phyloP scores from a whole-genome alignment of 208 protist species.

The Acanthamoeba divionensis region DNA sequence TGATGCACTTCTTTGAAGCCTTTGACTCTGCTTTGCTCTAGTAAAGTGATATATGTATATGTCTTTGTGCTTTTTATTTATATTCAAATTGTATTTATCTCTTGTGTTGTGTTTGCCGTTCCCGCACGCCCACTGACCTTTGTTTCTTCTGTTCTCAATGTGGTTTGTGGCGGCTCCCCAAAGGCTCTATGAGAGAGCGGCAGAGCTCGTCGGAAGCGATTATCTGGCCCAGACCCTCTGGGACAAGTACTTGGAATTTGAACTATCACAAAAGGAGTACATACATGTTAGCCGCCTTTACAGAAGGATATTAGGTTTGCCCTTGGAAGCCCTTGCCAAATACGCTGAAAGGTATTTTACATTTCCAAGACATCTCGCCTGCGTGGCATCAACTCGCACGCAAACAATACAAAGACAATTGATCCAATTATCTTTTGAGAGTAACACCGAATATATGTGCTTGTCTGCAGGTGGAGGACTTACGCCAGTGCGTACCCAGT shows the following conservation, averaged over 20 bases:
- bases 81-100: too few species aligned
- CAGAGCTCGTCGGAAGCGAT: neutral
- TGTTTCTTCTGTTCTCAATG: too few species aligned
- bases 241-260: slow-evolving; percentile 55
- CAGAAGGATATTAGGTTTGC: neutral
- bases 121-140: too few species aligned
- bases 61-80: too few species aligned
- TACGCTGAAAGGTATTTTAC: neutral
- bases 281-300: neutral
- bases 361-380: too few species aligned
- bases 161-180: too few species aligned
- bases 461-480: neutral
- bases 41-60: too few species aligned
- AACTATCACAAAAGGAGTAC: slow-evolving; percentile 8
- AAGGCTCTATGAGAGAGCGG: slow-evolving; percentile 49
- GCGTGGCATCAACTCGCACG: too few species aligned
- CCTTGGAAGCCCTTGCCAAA: neutral
- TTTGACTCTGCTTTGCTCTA: too few species aligned
- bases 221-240: slow-evolving; percentile 9
- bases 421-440: neutral
- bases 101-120: too few species aligned
- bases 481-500: neutral
- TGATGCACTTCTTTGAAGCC: too few species aligned
- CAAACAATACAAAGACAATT: too few species aligned
- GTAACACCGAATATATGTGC: neutral